These are phyloP conservation scores for Pholiota molesta DNA, from an alignment of 768 basidiomycete species.

Conservation along the genomic window DNA sequence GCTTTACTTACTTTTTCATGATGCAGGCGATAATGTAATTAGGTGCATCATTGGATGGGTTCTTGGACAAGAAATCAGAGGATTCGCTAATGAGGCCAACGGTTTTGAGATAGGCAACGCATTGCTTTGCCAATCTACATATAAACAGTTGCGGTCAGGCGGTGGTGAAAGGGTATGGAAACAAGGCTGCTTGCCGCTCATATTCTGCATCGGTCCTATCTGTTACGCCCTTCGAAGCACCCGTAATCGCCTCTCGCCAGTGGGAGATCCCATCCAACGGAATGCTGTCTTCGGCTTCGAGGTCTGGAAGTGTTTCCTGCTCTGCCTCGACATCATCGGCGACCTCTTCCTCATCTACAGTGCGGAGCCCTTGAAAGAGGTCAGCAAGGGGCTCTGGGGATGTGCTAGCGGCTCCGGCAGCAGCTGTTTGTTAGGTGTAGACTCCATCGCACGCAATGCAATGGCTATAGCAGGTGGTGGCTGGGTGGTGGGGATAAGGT, in stretches of 20 bases:
- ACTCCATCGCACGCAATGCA: too few species aligned
- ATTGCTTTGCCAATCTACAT: slow-evolving; percentile 8
- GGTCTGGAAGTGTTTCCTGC: slow-evolving; percentile 7
- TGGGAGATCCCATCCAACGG: background rate
- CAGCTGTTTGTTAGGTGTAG: too few species aligned
- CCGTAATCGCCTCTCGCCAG: background rate
- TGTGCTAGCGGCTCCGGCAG: too few species aligned
- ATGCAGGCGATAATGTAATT: slow-evolving; percentile 17
- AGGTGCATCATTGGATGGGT: slow-evolving; percentile 11
- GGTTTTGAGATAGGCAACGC: background rate
- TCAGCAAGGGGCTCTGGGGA: too few species aligned
- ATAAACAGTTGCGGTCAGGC: too few species aligned
- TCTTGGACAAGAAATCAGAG: slow-evolving; percentile 14
- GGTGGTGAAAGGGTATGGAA: slow-evolving; percentile 2
- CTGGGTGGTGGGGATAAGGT: too few species aligned
- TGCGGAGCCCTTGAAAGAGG: too few species aligned
- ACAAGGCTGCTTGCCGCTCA: slow-evolving; percentile 30
- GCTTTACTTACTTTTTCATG: too few species aligned
- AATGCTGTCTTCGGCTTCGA: background rate
- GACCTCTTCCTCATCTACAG: too few species aligned
- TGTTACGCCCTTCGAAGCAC: slow-evolving; percentile 1
- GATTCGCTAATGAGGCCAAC: background rate
- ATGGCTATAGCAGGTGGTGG: too few species aligned
- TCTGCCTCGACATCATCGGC: slow-evolving; percentile 12
- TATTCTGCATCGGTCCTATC: slow-evolving; percentile 19